Base-by-base conservation (phyloP, 148 eudicot species). In the Silene latifolia region DNA sequence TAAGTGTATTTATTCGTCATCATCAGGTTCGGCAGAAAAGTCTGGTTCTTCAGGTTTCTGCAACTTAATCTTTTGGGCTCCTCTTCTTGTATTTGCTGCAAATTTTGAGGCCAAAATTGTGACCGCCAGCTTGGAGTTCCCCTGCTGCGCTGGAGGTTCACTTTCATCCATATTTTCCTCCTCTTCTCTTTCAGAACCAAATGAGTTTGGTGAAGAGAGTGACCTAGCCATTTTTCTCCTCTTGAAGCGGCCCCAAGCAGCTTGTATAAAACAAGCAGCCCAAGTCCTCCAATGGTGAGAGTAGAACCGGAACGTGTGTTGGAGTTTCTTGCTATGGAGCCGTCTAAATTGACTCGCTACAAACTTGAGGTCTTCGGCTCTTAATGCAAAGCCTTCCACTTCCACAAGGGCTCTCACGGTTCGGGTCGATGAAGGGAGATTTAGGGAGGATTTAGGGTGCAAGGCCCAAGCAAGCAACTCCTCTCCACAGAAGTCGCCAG, bases 261-360 rank as follows among this genome's bases (percentile, higher is more conserved):
- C 97, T 76, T 89, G 97, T 27, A 91, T 87, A 44, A 89, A 91
- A 80, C 94, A 89, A 12, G 97, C 97, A 21, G 94, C 97, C 97
- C 97, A 91, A 6, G 94, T 88, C 79, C 94, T 86, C 97, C 97
- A 91, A 76, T 91, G 97, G 75, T 89, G 97, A 72, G 97, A 91
- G 77, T 91, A 85, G 48, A 86, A 87, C 60, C 97, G 87, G 73
- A 91, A 91, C 0, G 94, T 91, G 73, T 91, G 97, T 80, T 91
- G 97, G 63, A 91, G 83, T 74, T 89, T 89, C 82, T 88, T 91
- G 87, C 97, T 91, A 73, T 91, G 97, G 53, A 91, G 94, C 29
- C 94, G 80, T 73, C 94, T 85, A 66, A 89, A 91, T 61, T 91
- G 97, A 72, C 87, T 88, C 0, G 97, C 97, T 2, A 89, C 93